Conservation (phyloP, 2,329 filamentous ascomycete species). For the Beauveria asiatica region DNA sequence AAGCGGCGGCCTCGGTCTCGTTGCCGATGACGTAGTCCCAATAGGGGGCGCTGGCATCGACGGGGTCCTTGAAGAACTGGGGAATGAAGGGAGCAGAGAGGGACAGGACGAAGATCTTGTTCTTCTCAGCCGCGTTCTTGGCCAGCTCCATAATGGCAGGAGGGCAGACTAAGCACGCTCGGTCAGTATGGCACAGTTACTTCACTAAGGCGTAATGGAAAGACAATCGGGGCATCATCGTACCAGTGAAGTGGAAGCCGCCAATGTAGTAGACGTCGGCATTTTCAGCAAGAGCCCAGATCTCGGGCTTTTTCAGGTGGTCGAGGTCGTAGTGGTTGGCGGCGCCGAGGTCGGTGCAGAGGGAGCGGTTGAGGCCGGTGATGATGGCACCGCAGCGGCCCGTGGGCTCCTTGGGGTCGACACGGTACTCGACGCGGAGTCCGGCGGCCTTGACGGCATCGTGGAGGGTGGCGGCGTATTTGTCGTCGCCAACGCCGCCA, state of each 20-base stretch:
- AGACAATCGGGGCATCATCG: background rate
- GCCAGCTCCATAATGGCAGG: slow-evolving; percentile 83
- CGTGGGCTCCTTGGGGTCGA: slow-evolving; percentile 75
- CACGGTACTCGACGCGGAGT: slow-evolving; percentile 87
- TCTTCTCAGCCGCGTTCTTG: slow-evolving; percentile 76
- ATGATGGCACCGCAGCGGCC: slow-evolving; percentile 95
- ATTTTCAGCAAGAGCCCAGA: slow-evolving; percentile 87
- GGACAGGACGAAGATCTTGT: slow-evolving; percentile 89
- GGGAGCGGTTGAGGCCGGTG: slow-evolving; percentile 88
- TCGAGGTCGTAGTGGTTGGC: slow-evolving; percentile 96
- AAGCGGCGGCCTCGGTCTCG: slow-evolving; percentile 86
- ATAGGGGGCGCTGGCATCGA: slow-evolving; percentile 80
- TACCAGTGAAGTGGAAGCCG: slow-evolving; percentile 85
- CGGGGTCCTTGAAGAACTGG: slow-evolving; percentile 94
- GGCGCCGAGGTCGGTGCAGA: slow-evolving; percentile 91
- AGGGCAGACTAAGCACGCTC: slow-evolving; percentile 59
- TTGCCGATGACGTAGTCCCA: slow-evolving; percentile 96
- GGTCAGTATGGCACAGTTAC: background rate
- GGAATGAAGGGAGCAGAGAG: slow-evolving; percentile 93
- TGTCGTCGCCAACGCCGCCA: slow-evolving; percentile 89
- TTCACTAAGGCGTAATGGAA: background rate
- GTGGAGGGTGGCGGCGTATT: slow-evolving; percentile 82
- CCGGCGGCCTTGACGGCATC: slow-evolving; percentile 82
- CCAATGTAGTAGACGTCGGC: slow-evolving; percentile 88
- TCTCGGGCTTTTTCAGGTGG: slow-evolving; percentile 81